Conservation (phyloP, 768 basidiomycete species). For the Suillus decipiens region DNA sequence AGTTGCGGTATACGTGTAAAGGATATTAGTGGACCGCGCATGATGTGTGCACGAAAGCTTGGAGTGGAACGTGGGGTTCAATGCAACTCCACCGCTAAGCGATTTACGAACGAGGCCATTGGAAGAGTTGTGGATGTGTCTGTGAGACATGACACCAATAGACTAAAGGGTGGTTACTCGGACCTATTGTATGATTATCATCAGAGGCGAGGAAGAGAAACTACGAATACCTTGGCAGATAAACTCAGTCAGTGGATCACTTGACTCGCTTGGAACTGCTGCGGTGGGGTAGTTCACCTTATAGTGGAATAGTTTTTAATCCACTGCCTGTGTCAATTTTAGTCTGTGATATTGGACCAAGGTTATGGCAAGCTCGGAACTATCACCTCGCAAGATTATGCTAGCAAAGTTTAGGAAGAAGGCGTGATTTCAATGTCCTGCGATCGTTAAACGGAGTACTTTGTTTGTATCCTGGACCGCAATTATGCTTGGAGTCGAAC, state of each 20-base stretch:
- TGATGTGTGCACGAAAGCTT: conserved; percentile 34
- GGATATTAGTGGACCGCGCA: neutral
- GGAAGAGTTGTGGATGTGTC: conserved; percentile 22
- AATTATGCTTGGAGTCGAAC: neutral
- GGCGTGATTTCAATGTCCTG: neutral
- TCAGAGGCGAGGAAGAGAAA: neutral
- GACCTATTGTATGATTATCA: neutral
- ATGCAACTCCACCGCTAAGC: conserved; percentile 41
- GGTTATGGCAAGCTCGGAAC: neutral
- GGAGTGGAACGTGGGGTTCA: conserved; percentile 45
- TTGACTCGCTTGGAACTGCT: neutral
- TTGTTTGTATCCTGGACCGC: neutral
- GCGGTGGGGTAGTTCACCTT: neutral
- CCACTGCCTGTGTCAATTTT: no score
- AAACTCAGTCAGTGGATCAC: neutral
- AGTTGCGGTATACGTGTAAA: neutral
- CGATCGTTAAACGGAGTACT: neutral
- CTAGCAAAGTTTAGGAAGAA: neutral
- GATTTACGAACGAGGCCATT: conserved; percentile 38
- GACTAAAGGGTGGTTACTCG: neutral
- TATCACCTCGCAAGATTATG: neutral
- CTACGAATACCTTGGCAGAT: neutral
- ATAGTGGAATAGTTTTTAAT: no score
- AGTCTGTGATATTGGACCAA: neutral
- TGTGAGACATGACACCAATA: neutral